phyloP scores from a whole-genome alignment of 257 asterid species.

The Primulina tabacum region DNA sequence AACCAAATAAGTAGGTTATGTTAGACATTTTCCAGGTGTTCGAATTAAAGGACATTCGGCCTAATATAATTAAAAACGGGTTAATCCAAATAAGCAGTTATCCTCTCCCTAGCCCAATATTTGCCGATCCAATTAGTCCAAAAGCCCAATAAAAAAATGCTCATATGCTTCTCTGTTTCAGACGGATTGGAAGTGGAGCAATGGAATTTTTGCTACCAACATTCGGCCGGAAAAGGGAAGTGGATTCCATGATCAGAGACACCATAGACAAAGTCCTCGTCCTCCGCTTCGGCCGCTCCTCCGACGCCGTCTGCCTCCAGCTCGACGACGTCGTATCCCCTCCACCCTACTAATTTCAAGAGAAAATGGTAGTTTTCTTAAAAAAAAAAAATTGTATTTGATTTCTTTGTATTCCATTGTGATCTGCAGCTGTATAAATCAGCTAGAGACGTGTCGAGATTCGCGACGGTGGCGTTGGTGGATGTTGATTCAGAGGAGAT shows the following conservation, averaged over 20 bases:
- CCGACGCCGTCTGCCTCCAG: slow-evolving; percentile 75
- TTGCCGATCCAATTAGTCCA: too few relatives aligned
- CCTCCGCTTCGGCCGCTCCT: slow-evolving; percentile 84
- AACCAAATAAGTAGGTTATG: too few relatives aligned
- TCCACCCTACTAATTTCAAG: neutral
- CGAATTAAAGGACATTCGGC: too few relatives aligned
- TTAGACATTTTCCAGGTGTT: too few relatives aligned
- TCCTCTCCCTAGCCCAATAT: too few relatives aligned
- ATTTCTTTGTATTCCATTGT: neutral
- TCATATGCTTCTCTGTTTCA: too few relatives aligned
- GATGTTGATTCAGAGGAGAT: slow-evolving; percentile 80
- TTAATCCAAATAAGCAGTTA: too few relatives aligned
- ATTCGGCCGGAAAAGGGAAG: slow-evolving; percentile 56
- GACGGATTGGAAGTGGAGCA: neutral
- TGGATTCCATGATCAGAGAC: slow-evolving; percentile 73
- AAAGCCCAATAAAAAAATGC: neutral
- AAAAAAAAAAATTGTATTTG: too few relatives aligned
- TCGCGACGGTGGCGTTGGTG: slow-evolving; percentile 74
- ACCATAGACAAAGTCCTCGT: slow-evolving; percentile 88
- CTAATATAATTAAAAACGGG: too few relatives aligned
- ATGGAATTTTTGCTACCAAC: slow-evolving; percentile 74
- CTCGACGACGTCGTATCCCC: slow-evolving; percentile 72
- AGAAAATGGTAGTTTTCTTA: neutral
- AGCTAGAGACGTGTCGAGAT: slow-evolving; percentile 72
- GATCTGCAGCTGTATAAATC: slow-evolving; percentile 68